Base-by-base conservation (phyloP, 2,329 filamentous ascomycete species). In the Coniella lustricola region DNA sequence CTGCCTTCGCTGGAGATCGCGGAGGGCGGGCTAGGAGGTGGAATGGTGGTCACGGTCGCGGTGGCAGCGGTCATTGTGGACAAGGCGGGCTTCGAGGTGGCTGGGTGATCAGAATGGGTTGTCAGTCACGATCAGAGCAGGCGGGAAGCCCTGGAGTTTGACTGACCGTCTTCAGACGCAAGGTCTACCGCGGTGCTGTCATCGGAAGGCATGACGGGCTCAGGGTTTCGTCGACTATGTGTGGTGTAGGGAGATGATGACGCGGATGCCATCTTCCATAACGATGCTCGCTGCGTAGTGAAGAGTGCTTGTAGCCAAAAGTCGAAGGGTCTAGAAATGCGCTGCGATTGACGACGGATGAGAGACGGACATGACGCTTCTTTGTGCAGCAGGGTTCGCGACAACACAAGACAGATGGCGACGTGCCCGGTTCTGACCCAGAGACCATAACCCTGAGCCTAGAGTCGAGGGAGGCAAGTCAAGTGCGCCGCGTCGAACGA, bases 191-290 rank as follows among this genome's bases (percentile, higher is more conserved):
- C 34, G 25, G 34, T 31, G 34, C 21, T 38, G 49, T 20, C 36
- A 38, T 33, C 42, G 46, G 43, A n/a, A 7, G 34, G 7, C 35
- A 18, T 13, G 16, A 38, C 37, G 36, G 32, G 44, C 25, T 32
- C 42, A 47, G 38, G 25, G 17, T 29, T n/a, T 22, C 36, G 34
- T 35, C 41, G 51, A 25, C 49, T 48, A 25, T 52, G 54, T 43
- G 53, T 49, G 46, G 46, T 46, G 44, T 50, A 54, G 53, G 52
- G 46, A 46, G 53, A 49, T 41, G 44, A 37, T 36, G 52, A 48
- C 29, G 37, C 31, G 48, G 56, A 46, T 20, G 56, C 49, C 56
- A 57, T 57, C 25, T 50, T 52, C 50, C 55, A 54, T 54, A 47
- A 37, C 10, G 10, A 10, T 29, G 5, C 25, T 29, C 10, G 25